Evolutionary conservation across 257 asterid species (phyloP).

Genomic region (Henckelia pumila): DNA sequence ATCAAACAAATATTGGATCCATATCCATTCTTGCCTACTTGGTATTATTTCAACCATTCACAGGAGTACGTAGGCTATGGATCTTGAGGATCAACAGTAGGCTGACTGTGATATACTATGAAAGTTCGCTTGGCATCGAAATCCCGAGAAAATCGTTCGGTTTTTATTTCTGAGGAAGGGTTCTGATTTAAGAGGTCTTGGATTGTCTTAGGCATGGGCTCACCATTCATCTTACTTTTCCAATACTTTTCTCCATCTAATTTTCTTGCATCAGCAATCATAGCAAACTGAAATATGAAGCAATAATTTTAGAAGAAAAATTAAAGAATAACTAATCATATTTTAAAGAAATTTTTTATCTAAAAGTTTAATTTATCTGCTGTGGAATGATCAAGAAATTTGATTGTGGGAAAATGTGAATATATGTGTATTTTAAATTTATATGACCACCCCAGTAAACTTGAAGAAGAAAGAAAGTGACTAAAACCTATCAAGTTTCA

Average conservation of each 20-base stretch:
- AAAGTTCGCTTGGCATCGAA: slow-evolving; percentile 46
- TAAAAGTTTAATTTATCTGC: neutral
- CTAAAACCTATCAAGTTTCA: neutral
- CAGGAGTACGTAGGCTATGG: slow-evolving; percentile 1
- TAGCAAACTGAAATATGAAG: slow-evolving; percentile 25
- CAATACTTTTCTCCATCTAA: slow-evolving; percentile 57
- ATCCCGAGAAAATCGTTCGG: slow-evolving; percentile 36
- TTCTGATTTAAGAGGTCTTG: slow-evolving; percentile 33
- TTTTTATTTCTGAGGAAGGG: neutral
- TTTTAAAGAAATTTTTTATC: neutral
- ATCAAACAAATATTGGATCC: no score
- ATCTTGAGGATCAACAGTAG: slow-evolving; percentile 17
- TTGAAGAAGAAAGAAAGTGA: no score
- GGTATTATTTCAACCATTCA: slow-evolving; percentile 5
- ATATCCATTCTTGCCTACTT: no score
- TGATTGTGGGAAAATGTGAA: neutral
- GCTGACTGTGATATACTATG: slow-evolving; percentile 56
- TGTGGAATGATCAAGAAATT: neutral
- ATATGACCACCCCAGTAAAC: neutral
- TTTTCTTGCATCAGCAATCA: slow-evolving; percentile 36
- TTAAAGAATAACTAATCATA: neutral
- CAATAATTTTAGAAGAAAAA: neutral
- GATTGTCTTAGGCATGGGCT: slow-evolving; percentile 64
- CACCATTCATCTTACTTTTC: slow-evolving; percentile 54
- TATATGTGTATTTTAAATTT: neutral